phyloP scores from a whole-genome alignment of 139 green algal genomes.

The Axilococcus clingmanii region DNA sequence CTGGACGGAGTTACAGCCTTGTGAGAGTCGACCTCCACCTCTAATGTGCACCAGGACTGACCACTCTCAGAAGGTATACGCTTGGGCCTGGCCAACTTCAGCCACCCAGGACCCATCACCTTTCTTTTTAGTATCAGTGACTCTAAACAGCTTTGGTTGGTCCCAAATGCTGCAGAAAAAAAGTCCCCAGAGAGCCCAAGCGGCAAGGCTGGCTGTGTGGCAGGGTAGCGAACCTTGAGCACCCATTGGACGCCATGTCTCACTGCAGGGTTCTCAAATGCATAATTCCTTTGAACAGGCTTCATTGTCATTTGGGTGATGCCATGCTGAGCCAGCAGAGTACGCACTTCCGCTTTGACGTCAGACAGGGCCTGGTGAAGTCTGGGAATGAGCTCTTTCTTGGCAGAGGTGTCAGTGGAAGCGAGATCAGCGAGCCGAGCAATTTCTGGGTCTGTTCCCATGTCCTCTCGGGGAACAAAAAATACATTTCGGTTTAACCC shows the following conservation, averaged over 20 bases:
- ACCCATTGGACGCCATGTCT: slow-evolving; percentile 77
- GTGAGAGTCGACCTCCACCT: slow-evolving; percentile 52
- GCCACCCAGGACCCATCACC: slow-evolving; percentile 87
- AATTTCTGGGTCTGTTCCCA: slow-evolving; percentile 39
- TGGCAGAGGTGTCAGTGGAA: slow-evolving; percentile 25
- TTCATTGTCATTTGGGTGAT: slow-evolving; percentile 67
- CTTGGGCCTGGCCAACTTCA: slow-evolving; percentile 44
- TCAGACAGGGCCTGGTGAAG: slow-evolving; percentile 36
- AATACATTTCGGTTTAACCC: slow-evolving; percentile 60
- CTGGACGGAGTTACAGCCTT: slow-evolving; percentile 46
- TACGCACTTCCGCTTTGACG: slow-evolving; percentile 70
- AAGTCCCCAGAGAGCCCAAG: slow-evolving; percentile 33
- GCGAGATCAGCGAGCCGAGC: slow-evolving; percentile 27
- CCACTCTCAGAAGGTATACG: slow-evolving; percentile 21
- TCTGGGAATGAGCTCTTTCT: slow-evolving; percentile 24
- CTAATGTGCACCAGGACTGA: slow-evolving; percentile 87
- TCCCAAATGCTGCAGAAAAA: slow-evolving; percentile 65
- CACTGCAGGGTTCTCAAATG: slow-evolving; percentile 79
- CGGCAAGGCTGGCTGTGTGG: slow-evolving; percentile 44
- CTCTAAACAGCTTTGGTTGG: slow-evolving; percentile 69
- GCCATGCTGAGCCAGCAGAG: slow-evolving; percentile 47
- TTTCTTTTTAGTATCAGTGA: slow-evolving; percentile 80
- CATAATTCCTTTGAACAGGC: slow-evolving; percentile 82
- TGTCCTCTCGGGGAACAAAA: slow-evolving; percentile 67
- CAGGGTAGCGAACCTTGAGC: slow-evolving; percentile 80